Evolutionary conservation across 1,284 basidiomycete species (phyloP), one percentile per base, ranked within the genome.

Genomic region (Earliella scabrosa): DNA sequence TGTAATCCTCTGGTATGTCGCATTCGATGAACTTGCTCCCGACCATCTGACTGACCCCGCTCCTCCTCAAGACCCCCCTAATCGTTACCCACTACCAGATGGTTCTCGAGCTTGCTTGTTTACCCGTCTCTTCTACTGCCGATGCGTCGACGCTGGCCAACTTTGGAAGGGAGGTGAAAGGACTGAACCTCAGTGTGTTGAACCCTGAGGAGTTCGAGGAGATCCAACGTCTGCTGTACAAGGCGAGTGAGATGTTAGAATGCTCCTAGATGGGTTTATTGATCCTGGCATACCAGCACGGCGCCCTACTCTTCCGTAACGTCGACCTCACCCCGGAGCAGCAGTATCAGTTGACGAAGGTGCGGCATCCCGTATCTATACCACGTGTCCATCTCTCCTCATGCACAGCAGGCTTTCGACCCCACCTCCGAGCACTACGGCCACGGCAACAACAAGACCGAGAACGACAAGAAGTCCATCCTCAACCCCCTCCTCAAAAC

Each of bases 401-500:
- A 41, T 21, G 20, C 21, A 27, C 27, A 45, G 9, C 50, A 88
- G 86, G 81, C 84, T 2, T 90, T 95, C 68, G 92, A 94, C 68
- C 88, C 88, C 1, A 60, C 80, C 4, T 83, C 85, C 13, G 83
- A 89, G 68, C 85, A 73, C 65, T 93, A 93, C 65, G 92, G 92
- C 0, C 91, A 93, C 65, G 90, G 91, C 3, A 92, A 92, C 73
- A 90, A 92, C 77, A 91, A 91, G 77, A 92, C 88, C 0, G 82
- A 84, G 58, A 76, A 76, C 53, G 83, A 84, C 32, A 82, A 80
- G 64, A 87, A 87, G 67, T 92, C 91, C 14, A 87, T 93, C 65
- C 82, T 93, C 5, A 90, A 93, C 66, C 89, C 90, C 0, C 89
- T 93, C 70, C 82, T 94, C 63, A 93, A 93, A 77, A 93, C 92